Evolutionary conservation across 495 filamentous ascomycete genomes (phyloP), one percentile per base, ranked within the genome.

Genomic region (Penicillium macrosclerotiorum): DNA sequence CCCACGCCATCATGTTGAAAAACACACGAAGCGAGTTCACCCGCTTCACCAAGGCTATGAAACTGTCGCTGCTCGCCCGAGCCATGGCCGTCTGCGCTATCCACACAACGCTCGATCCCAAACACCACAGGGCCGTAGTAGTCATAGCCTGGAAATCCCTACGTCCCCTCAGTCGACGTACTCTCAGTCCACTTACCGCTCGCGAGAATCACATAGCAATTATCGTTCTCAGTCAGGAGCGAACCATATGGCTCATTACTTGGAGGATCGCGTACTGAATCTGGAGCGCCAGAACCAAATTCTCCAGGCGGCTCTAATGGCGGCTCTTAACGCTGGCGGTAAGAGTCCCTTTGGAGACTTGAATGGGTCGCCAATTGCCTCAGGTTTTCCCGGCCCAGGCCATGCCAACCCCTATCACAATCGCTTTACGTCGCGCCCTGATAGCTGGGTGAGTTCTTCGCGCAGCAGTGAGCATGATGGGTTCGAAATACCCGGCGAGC

Each of bases 231-330:
- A 49, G 13, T 27, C 53, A 7, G 35, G 30, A 11, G 4, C 42
- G 4, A 45, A 22, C 27, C 43, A 45, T 8, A 27, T 27, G 3
- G 14, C 49, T 0, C 44, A 57, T n/a, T 50, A 40, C 24, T 60
- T 74, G 1, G 69, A 73, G 45, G 59, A 62, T 17, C 68, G 71
- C 4, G 59, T 74, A 13, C 60, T 65, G 7, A 62, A 69, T 19
- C 61, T 74, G 2, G 69, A 73, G 30, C 69, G 65, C 14, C 71
- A 74, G 19, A 74, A 74, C 50, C 66, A 66, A 33, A 59, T 70
- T n/a, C 67, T 74, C 8, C 69, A 73, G 29, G 71, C 71, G 7
- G 71, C 71, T 37, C 63, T 74, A 11, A 42, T 73, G 22, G 68
- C 69, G 1, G 68, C 69, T 14, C 50, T 73, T 19, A 66, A 69